phyloP scores from a whole-genome alignment of 768 basidiomycete genomes.

The Butyriboletus loyo region DNA sequence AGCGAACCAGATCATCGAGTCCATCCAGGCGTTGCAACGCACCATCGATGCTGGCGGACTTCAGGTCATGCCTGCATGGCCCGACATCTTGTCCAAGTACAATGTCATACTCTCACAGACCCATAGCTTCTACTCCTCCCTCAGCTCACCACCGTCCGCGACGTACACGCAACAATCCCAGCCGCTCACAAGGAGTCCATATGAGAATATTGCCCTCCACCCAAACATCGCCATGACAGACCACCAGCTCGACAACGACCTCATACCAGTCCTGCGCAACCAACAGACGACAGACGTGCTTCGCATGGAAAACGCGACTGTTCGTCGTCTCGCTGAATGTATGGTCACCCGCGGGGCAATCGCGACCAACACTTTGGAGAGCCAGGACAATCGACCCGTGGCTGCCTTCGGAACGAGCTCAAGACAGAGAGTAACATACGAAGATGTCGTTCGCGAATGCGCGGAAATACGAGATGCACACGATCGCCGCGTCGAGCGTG shows the following conservation, averaged over 20 bases:
- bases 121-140: conserved; percentile 67
- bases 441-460: conserved; percentile 67
- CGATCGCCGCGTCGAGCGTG: conserved; percentile 72
- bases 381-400: conserved; percentile 27
- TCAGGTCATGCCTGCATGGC: conserved; percentile 75
- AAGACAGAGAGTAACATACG: conserved; percentile 35
- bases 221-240: conserved; percentile 58
- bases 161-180: conserved; percentile 14
- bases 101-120: conserved; percentile 81
- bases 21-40: conserved; percentile 60
- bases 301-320: conserved; percentile 65
- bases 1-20: conserved; percentile 75
- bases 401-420: conserved; percentile 21
- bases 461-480: conserved; percentile 65
- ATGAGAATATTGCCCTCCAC: conserved; percentile 67
- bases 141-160: conserved; percentile 40
- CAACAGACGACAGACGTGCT: conserved; percentile 79
- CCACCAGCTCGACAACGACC: conserved; percentile 65
- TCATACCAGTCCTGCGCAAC: conserved; percentile 72
- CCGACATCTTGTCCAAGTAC: conserved; percentile 84
- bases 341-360: conserved; percentile 57
- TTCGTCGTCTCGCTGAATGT: conserved; percentile 64
- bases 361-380: conserved; percentile 45
- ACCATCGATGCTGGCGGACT: conserved; percentile 59
- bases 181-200: conserved; percentile 33